These are phyloP conservation scores for Sporothrix luriei DNA, from an alignment of 2,329 filamentous ascomycete species.

Conservation along the genomic window DNA sequence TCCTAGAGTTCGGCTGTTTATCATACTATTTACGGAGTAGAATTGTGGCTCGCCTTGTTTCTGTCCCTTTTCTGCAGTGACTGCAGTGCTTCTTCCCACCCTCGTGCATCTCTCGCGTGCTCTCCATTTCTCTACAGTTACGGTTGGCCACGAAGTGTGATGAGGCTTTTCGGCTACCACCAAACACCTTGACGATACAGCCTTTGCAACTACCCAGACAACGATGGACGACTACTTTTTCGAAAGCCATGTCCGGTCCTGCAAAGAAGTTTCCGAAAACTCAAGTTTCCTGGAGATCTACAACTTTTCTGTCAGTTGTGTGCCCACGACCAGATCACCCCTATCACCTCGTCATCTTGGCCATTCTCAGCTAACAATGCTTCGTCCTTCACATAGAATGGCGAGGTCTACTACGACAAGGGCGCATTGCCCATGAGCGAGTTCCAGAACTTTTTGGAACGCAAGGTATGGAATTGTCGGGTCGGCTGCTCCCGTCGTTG, in stretches of 20 bases:
- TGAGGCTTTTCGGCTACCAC: background rate
- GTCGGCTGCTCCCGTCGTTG: background rate
- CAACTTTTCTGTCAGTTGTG: constrained; percentile 58
- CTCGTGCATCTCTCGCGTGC: constrained; percentile 2
- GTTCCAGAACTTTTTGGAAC: constrained; percentile 60
- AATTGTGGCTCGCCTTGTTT: background rate
- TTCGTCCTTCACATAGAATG: constrained; percentile 46
- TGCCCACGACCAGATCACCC: background rate
- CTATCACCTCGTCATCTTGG: background rate
- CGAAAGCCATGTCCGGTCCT: constrained; percentile 51
- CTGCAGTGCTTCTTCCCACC: no score
- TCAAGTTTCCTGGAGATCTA: constrained; percentile 62
- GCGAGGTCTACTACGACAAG: constrained; percentile 55
- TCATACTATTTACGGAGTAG: background rate
- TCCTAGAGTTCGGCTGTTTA: background rate
- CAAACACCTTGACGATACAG: background rate
- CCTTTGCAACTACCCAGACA: constrained; percentile 24
- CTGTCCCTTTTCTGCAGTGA: background rate
- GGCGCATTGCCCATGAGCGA: constrained; percentile 52
- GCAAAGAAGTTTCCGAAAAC: constrained; percentile 53
- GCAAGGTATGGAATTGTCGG: constrained; percentile 45
- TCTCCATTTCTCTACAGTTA: background rate
- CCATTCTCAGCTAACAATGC: constrained; percentile 13
- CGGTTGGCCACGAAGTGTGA: background rate
- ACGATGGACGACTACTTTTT: constrained; percentile 64